Evolutionary conservation across 305 asterid species (phyloP), one percentile per base, ranked within the genome.

Genomic region (Fraxinus ornus): DNA sequence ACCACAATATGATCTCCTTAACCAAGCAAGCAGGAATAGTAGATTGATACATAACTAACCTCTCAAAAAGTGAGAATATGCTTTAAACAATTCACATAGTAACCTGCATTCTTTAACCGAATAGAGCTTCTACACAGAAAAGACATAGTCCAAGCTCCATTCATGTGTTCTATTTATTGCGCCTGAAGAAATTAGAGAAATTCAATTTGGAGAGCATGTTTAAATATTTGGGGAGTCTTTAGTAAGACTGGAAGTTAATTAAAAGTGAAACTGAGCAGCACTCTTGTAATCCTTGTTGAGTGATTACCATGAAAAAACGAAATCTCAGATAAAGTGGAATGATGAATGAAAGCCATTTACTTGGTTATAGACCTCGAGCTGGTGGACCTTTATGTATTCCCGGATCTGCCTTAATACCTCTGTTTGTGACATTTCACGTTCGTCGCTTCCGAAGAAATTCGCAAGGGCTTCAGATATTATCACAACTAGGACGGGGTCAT

Each of bases 401-500:
- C 94, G 90, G 83, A 93, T 89, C 88, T 89, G 93, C 86, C 93
- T 89, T 35, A 85, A 64, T 17, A 88, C 97, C 88, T 94, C 97
- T 21, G 93, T 87, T 83, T 89, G 93, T 2, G 95, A 82, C 96
- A 93, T 91, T 83, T 91, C 93, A 86, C 87, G 90, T 85, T 93
- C 97, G n/a, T 76, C 90, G 41, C 92, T 87, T 82, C 89, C 97
- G 68, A 93, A 87, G 86, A 94, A 89, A 84, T 81, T 84, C 21
- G 97, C 97, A 49, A 92, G 93, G 36, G 91, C 91, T 78, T 91
- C 97, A 81, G 98, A 93, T 82, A 94, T 91, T 62, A 89, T 79
- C 81, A 93, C 94, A 85, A 88, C 84, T 19, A 92, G 97, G 85
- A 87, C 89, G 13, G 90, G 83, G 21, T 88, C 93, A 49, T 86